Percentiles rank a stretch among this genome's conserved stretches.
These are phyloP conservation scores for Aspergillus sp. DNA, from an alignment of 2,329 filamentous ascomycete species.

Conservation along the genomic window DNA sequence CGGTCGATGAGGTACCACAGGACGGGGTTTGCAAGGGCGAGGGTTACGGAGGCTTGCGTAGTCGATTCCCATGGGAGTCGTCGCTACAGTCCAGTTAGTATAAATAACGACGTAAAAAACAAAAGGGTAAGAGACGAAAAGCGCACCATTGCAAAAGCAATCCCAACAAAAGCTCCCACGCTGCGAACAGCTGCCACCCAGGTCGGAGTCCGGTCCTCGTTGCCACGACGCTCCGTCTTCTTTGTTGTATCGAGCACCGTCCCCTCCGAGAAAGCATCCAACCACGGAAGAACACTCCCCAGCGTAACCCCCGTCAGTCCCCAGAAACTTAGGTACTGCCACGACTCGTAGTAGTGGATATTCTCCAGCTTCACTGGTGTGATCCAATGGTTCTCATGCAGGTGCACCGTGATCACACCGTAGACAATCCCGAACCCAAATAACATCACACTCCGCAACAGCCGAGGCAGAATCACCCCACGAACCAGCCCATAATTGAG, in stretches of 20 bases:
- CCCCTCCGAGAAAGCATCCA: constrained; percentile 67
- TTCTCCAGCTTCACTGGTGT: constrained; percentile 54
- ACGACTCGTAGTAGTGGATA: constrained; percentile 45
- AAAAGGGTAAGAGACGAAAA: background rate
- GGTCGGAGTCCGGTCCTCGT: constrained; percentile 23
- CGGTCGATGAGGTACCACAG: constrained; percentile 96
- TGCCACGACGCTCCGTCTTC: constrained; percentile 13
- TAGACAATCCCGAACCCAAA: constrained; percentile 76
- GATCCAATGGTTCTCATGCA: constrained; percentile 61
- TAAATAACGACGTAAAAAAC: background rate
- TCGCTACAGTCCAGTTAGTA: constrained; percentile 47
- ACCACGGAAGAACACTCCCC: constrained; percentile 73
- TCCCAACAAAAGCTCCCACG: constrained; percentile 63
- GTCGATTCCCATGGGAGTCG: constrained; percentile 90
- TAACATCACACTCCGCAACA: constrained; percentile 55
- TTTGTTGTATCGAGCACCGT: constrained; percentile 33
- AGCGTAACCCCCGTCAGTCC: constrained; percentile 68
- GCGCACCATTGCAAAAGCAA: constrained; percentile 75
- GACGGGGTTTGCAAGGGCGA: constrained; percentile 84
- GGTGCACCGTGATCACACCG: constrained; percentile 68
- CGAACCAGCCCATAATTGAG: constrained; percentile 32
- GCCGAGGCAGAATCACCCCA: constrained; percentile 46
- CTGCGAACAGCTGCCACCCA: constrained; percentile 68
- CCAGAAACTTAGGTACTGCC: constrained; percentile 72
- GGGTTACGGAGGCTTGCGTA: constrained; percentile 81